These are phyloP conservation scores for Naganishia kalamii DNA, from an alignment of 768 basidiomycete genomes.

Conservation along the genomic window DNA sequence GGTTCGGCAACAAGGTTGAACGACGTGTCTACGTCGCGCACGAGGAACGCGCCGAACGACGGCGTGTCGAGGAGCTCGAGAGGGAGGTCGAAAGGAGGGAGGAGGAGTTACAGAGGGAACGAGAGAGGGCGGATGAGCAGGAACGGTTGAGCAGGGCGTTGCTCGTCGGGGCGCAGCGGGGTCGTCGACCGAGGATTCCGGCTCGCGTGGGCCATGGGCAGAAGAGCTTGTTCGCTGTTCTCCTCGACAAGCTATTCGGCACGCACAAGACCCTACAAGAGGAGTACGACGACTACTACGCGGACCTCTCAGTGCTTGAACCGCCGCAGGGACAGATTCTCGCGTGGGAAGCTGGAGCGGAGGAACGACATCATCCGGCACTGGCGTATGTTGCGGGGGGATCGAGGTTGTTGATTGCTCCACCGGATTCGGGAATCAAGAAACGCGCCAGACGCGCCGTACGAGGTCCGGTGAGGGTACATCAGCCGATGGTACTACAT, in stretches of 20 bases:
- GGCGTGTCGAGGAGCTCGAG: background rate
- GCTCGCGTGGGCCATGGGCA: background rate
- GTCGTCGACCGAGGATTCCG: background rate
- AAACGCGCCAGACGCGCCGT: background rate
- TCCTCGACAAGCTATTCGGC: background rate
- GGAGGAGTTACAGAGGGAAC: slow-evolving; percentile 4
- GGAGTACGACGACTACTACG: background rate
- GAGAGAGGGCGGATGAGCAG: slow-evolving; percentile 2
- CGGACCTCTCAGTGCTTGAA: background rate
- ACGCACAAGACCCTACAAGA: background rate
- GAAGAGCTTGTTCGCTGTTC: background rate
- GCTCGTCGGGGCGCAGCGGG: too few species aligned
- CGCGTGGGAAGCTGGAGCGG: background rate
- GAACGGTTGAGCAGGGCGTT: slow-evolving; percentile 1
- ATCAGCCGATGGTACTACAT: background rate
- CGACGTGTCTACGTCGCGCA: background rate
- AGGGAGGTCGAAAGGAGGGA: background rate
- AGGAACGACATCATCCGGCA: too few species aligned
- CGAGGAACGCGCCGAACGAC: background rate
- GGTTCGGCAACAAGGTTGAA: background rate
- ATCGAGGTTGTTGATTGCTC: background rate
- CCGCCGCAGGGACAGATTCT: background rate
- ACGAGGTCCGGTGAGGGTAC: background rate
- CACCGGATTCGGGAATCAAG: background rate
- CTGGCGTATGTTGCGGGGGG: too few species aligned